Percentiles rank a stretch among this genome's conserved stretches.
These are phyloP conservation scores for Geotrichum cucujoidarum DNA, from an alignment of 1,139 yeast species.

Conservation along the genomic window DNA sequence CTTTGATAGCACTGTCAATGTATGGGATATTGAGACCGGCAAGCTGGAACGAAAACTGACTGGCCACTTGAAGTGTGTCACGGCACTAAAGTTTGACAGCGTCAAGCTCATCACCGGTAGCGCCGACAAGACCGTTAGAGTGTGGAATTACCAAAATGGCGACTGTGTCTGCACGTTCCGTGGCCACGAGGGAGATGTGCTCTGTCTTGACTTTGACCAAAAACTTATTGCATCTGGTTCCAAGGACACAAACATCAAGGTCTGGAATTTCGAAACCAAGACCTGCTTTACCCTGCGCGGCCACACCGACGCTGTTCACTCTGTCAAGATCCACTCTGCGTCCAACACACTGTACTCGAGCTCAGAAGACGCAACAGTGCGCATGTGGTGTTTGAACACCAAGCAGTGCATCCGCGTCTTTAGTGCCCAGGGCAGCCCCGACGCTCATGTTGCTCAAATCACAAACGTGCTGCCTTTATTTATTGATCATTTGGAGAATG, in stretches of 20 bases:
- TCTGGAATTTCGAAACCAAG: slow-evolving; percentile 93
- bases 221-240: slow-evolving; percentile 89
- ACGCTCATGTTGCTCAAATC: slow-evolving; percentile 54
- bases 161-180: slow-evolving; percentile 88
- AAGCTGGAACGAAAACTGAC: slow-evolving; percentile 66
- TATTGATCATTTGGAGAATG: slow-evolving; percentile 42
- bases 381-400: slow-evolving; percentile 89
- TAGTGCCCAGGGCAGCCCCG: slow-evolving; percentile 42
- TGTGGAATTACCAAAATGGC: slow-evolving; percentile 95
- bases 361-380: slow-evolving; percentile 83
- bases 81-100: slow-evolving; percentile 77
- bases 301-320: slow-evolving; percentile 86
- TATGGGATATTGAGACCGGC: slow-evolving; percentile 84
- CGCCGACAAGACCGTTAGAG: slow-evolving; percentile 82
- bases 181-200: slow-evolving; percentile 85
- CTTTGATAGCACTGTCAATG: slow-evolving; percentile 78
- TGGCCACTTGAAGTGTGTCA: slow-evolving; percentile 84
- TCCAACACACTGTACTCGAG: slow-evolving; percentile 80
- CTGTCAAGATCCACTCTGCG: slow-evolving; percentile 77
- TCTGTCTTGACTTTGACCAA: slow-evolving; percentile 65
- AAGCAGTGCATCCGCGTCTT: slow-evolving; percentile 75
- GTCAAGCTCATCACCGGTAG: slow-evolving; percentile 90
- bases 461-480: slow-evolving; percentile 84
- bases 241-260: slow-evolving; percentile 85
- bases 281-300: slow-evolving; percentile 91